Conservation (phyloP, 2,329 filamentous ascomycete species). For the Erysiphe pulchra region DNA sequence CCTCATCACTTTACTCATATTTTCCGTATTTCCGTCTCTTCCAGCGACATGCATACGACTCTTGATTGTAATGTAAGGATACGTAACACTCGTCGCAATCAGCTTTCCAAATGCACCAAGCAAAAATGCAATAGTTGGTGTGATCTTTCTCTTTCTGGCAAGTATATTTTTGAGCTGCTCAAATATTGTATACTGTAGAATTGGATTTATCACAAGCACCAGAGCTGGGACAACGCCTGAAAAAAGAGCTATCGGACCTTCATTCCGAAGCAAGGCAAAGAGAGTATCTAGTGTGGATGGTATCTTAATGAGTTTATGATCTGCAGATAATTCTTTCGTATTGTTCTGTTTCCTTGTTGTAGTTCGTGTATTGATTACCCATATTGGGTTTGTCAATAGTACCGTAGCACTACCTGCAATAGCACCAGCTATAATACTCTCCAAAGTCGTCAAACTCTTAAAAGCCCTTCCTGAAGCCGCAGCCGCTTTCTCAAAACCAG, state of each 20-base stretch:
- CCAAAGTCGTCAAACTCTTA: slow-evolving; percentile 67
- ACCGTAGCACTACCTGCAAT: slow-evolving; percentile 86
- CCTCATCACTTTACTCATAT: slow-evolving; percentile 51
- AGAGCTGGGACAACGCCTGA: slow-evolving; percentile 78
- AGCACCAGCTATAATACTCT: slow-evolving; percentile 87
- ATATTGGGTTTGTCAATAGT: slow-evolving; percentile 92
- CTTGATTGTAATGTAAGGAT: slow-evolving; percentile 98
- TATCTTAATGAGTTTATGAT: slow-evolving; percentile 20
- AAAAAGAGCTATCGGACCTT: slow-evolving; percentile 69
- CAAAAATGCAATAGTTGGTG: slow-evolving; percentile 68
- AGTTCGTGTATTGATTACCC: slow-evolving; percentile 97
- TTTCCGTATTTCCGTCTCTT: slow-evolving; percentile 50
- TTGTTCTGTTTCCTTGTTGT: slow-evolving; percentile 50
- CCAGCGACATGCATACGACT: slow-evolving; percentile 85
- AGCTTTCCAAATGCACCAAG: slow-evolving; percentile 85
- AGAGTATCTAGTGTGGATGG: slow-evolving; percentile 63
- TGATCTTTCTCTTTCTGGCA: slow-evolving; percentile 51
- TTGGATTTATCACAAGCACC: slow-evolving; percentile 90
- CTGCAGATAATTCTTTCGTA: slow-evolving; percentile 19
- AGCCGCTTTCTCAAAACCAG: slow-evolving; percentile 62
- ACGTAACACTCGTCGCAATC: slow-evolving; percentile 78
- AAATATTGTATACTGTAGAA: slow-evolving; percentile 94
- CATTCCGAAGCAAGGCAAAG: slow-evolving; percentile 52
- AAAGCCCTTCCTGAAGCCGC: slow-evolving; percentile 43
- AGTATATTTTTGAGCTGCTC: slow-evolving; percentile 89